Conservation (phyloP, 306 rosid genomes). For the Prunus kanzakura region DNA sequence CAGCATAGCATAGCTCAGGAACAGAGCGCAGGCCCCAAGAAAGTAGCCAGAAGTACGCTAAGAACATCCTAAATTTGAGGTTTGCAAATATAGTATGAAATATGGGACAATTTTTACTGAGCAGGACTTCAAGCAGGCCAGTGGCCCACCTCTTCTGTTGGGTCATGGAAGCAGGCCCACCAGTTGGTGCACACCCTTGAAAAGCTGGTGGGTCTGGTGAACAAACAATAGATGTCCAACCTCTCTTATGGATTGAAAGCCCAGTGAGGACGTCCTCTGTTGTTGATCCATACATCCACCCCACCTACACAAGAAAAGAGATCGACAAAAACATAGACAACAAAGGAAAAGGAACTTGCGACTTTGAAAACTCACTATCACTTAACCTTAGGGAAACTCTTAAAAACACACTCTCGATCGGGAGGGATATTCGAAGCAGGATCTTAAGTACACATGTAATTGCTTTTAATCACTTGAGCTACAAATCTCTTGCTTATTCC, state of each 20-base stretch:
- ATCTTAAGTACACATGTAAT: accelerated
- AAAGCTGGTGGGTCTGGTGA: constrained; percentile 44
- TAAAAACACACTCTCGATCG: no score
- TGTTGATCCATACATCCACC: constrained; percentile 49
- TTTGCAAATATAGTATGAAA: constrained; percentile 31
- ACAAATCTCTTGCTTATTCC: no score
- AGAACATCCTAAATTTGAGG: constrained; percentile 42
- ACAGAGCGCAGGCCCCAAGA: constrained; percentile 35
- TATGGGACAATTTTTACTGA: constrained; percentile 48
- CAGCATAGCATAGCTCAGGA: constrained; percentile 43
- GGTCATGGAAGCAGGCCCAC: constrained; percentile 41
- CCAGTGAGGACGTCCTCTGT: constrained; percentile 56
- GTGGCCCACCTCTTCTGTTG: constrained; percentile 73
- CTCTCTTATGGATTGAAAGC: constrained; percentile 47
- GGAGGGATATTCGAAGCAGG: no score
- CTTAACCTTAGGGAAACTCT: no score
- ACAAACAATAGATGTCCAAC: constrained; percentile 56
- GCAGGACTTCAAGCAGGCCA: constrained; percentile 51
- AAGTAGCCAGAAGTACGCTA: constrained; percentile 42
- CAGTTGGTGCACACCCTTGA: constrained; percentile 49
- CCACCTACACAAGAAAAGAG: constrained; percentile 20
- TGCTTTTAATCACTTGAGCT: no score
- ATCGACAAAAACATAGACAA: no score
- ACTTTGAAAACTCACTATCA: no score
- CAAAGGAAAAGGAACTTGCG: no score